Evolutionary conservation across 306 rosid genomes (phyloP).

Genomic region (Malus orientalis): DNA sequence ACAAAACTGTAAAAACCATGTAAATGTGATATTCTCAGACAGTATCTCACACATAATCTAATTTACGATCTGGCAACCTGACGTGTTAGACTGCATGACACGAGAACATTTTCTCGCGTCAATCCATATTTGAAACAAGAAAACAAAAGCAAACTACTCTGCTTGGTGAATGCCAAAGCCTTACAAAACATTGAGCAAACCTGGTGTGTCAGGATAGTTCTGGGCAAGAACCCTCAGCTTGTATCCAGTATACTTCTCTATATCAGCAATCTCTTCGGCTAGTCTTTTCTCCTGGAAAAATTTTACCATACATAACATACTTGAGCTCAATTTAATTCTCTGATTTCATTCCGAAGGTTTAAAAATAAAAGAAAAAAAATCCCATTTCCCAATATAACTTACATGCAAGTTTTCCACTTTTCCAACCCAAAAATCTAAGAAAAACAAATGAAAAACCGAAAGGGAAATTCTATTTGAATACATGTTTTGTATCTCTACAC

Average conservation of each 20-base stretch:
- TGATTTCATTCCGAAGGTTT: neutral
- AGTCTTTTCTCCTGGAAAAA: slow-evolving; percentile 66
- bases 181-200: slow-evolving; percentile 19
- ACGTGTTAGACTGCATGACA: neutral
- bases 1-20: neutral
- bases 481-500: no score
- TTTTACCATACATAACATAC: neutral
- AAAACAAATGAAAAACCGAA: no score
- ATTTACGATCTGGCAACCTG: neutral
- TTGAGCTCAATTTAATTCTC: neutral
- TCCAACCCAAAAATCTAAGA: neutral
- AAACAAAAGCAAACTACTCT: neutral
- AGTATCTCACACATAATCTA: neutral
- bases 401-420: neutral
- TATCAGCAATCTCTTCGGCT: slow-evolving; percentile 53
- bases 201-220: slow-evolving; percentile 91
- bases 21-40: neutral
- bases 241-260: slow-evolving; percentile 75
- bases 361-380: neutral
- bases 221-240: slow-evolving; percentile 92
- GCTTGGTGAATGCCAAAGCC: neutral
- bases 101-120: neutral
- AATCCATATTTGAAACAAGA: neutral
- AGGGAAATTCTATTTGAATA: no score
- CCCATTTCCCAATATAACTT: neutral